Evolutionary conservation across 2,329 filamentous ascomycete species (phyloP), one percentile per base, ranked within the genome.

Genomic region (Calcarisporium arbuscula): DNA sequence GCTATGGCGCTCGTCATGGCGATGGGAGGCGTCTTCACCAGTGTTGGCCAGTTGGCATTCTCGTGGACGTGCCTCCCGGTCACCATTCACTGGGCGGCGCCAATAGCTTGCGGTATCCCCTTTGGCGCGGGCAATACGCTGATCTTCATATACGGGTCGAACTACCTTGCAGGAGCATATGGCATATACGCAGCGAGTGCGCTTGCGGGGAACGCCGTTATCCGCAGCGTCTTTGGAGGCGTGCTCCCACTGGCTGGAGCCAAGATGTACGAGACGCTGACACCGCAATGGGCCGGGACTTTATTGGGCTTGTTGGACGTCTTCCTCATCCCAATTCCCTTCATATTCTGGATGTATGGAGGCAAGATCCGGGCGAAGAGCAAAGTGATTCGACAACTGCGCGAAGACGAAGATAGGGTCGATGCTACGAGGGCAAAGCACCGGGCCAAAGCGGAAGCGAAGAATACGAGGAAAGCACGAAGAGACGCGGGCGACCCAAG

Each of bases 51-150:
- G 57, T 72, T 95, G 17, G 82, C 81, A 56, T 95, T 95, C 52
- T 78, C 85, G 0, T 95, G 87, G 87, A 94, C 88, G 0, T 88
- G 81, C 41, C 75, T 87, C 1, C 88, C 88, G 0, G 63, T 61
- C 0, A 73, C 75, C 5, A 85, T 94, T 20, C 88, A 86, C 54
- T 94, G 85, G 82, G 78, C 87, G n/a, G 68, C 77, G 15, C 82
- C 85, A 2, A 81, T 94, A 31, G 64, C 85, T 1, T 85, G 85
- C 2, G 85, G 86, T 1, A 72, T 94, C 6, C 82, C 82, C 0
- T 94, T 92, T 47, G 85, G 85, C 8, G 69, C 74, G 0, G 86
- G 86, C 0, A 92, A 90, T 49, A 80, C 75, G 8, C 70, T 79
- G 4, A 77, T 85, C 23, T 94, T 94, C 62, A 89, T 94, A 51